Base-by-base conservation (phyloP, 257 asterid species). In the Linderniella brevidens region DNA sequence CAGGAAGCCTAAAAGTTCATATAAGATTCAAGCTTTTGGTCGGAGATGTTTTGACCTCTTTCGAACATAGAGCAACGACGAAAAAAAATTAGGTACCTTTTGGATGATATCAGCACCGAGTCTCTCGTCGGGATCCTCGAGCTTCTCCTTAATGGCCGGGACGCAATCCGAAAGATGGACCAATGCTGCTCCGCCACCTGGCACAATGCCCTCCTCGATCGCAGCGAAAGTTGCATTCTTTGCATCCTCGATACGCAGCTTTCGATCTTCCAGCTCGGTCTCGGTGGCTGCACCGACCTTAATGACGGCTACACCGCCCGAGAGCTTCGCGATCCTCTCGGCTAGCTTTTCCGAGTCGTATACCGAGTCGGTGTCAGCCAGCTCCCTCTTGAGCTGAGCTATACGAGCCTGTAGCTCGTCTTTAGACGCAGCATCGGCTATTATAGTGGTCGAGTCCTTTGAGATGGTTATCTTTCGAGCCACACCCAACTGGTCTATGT, bases 231-330 rank as follows among this genome's bases (percentile, higher is more conserved):
- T 90, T 1, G 96, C 99, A 64, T 90, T 90, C 57, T 85, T 90
- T 46, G 99, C 99, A 69, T 90, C 99, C 67, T 90, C 99, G 49
- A 90, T 71, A 13, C 96, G 76, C 17, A 90, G 93, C 49, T 85
- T 85, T 17, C 88, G 79, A 71, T 90, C 99, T 74, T 90, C 99
- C 1, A 90, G 94, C 65, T 90, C 96, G 0, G 96, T 60, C 63
- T 90, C 96, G 1, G 99, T 90, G 10, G 99, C 99, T 48, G 99
- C 99, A 35, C 96, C 99, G 5, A 90, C 99, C 64, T 90, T 90
- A 39, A 90, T 85, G 11, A 85, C 96, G 5, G 99, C 99, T 48
- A 85, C 96, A 18, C 99, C 99, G 13, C 99, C 99, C 13, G 99
- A 90, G 29, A 90, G 59, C 64, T 85, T 90, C 3, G 99, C 99